Evolutionary conservation across 306 rosid genomes (phyloP).

Genomic region (Dalbergia cochinchinensis): DNA sequence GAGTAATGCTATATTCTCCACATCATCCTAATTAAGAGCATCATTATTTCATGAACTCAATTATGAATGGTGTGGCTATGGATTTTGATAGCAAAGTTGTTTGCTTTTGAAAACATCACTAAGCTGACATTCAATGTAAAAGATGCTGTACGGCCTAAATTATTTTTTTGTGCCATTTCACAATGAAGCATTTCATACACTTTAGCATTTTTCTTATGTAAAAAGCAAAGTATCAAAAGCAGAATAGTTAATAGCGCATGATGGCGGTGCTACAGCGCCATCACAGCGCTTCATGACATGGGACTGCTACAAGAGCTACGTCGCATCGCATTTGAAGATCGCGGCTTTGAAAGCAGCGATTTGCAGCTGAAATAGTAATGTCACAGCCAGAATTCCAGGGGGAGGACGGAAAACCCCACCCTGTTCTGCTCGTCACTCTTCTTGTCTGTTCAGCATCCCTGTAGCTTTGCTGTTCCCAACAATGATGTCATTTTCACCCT

Average conservation of each 20-base stretch:
- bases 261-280: no score
- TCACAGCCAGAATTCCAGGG: no score
- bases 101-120: not conserved
- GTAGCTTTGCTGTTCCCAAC: no score
- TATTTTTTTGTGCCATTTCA: not conserved
- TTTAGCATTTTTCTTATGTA: not conserved
- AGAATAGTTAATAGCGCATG: not conserved
- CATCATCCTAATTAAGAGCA: conserved; percentile 4
- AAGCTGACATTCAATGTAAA: not conserved
- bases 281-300: no score
- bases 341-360: no score
- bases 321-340: no score
- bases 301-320: no score
- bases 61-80: not conserved
- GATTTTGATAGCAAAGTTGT: not conserved
- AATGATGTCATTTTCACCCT: no score
- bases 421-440: no score
- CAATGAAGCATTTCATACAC: not conserved
- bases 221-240: not conserved
- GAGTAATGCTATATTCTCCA: not conserved
- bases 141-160: not conserved
- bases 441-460: no score
- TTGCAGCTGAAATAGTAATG: no score
- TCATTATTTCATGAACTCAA: not conserved
- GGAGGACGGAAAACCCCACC: no score